Evolutionary conservation across 306 rosid species (phyloP), one percentile per base, ranked within the genome.

Genomic region (Trifolium pratense): DNA sequence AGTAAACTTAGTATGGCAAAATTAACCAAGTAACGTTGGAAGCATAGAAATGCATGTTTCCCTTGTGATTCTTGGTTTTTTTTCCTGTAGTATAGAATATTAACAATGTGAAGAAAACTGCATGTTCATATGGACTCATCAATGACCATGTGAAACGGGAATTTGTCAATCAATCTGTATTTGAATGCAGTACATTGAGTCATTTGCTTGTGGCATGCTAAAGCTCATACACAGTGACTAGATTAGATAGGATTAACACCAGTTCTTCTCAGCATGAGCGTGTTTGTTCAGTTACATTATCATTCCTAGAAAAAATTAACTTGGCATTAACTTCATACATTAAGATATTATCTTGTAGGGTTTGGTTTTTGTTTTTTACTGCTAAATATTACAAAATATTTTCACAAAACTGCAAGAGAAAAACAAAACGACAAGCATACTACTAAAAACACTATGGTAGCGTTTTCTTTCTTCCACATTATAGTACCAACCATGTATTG

Each of bases 1-100:
- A 45, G 60, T 5, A 70, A 36, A 14, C 46, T 80, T 1, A 80
- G 55, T 55, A 56, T 64, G 70, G 61, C 55, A 23, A 74, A 78
- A 63, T 20, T 20, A 42, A 17, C 37, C 45, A 45, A 74, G 31
- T 75, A 72, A 59, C 67, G 55, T 59, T 68, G 78, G 59, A 70
- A 70, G 53, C 21, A 3, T 70, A 45, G 49, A 46, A 69, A 45
- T 64, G 55, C 68, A 31, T 61, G 37, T 21, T 64, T 79, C 71
- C 57, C 9, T 46, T 64, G 40, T 34, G 39, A 29, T 36, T 73
- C 36, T 32, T 34, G 26, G 37, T 26, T 36, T 43, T 59, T 59
- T 29, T 59, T 2, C 20, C 18, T 14, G 20, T 14, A 15, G 21
- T 14, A 18, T 58, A 58, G 40, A 61, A 61, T 61, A 34, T 61